Percentiles rank a stretch among this genome's conserved stretches.
phyloP scores from a whole-genome alignment of 2,329 filamentous ascomycete genomes.

The Intubia oerlemansii region DNA sequence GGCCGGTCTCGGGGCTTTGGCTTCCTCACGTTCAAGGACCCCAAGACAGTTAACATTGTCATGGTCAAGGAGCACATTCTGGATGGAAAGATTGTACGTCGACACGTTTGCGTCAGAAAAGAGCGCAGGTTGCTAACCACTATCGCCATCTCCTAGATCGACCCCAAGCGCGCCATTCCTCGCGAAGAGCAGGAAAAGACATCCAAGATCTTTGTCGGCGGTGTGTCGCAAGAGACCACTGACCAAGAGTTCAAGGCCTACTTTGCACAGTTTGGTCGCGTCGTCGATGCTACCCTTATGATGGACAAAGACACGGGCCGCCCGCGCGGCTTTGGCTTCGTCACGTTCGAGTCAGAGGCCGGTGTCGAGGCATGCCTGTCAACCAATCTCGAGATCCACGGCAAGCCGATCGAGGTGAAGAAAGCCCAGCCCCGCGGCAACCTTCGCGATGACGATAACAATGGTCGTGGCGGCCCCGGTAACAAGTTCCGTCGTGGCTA shows the following conservation, averaged over 20 bases:
- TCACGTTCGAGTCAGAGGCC: conserved; percentile 90
- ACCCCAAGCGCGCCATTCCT: conserved; percentile 92
- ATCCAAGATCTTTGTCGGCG: conserved; percentile 95
- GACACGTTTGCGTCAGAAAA: background rate
- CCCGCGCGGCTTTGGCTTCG: conserved; percentile 89
- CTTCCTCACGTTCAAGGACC: conserved; percentile 93
- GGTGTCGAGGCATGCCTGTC: conserved; percentile 84
- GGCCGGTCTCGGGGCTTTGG: conserved; percentile 90
- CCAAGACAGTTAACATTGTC: conserved; percentile 94
- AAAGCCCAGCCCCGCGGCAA: conserved; percentile 92
- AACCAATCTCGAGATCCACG: conserved; percentile 72
- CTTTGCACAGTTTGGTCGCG: conserved; percentile 88
- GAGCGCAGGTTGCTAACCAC: background rate
- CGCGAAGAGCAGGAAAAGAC: conserved; percentile 96
- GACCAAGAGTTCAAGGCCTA: conserved; percentile 93
- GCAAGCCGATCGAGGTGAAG: conserved; percentile 95
- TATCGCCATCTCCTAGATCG: too few relatives aligned
- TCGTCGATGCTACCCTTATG: conserved; percentile 95
- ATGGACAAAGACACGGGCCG: conserved; percentile 99
- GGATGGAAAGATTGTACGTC: conserved; percentile 88
- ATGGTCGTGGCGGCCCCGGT: conserved; percentile 27
- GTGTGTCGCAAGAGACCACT: conserved; percentile 90
- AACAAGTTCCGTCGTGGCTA: conserved; percentile 26
- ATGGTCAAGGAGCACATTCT: conserved; percentile 99
- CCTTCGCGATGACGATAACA: conserved; percentile 72